Percentiles rank a stretch among this genome's conserved stretches.
Conservation (phyloP, 2,329 filamentous ascomycete species). For the Penicillium sp. region DNA sequence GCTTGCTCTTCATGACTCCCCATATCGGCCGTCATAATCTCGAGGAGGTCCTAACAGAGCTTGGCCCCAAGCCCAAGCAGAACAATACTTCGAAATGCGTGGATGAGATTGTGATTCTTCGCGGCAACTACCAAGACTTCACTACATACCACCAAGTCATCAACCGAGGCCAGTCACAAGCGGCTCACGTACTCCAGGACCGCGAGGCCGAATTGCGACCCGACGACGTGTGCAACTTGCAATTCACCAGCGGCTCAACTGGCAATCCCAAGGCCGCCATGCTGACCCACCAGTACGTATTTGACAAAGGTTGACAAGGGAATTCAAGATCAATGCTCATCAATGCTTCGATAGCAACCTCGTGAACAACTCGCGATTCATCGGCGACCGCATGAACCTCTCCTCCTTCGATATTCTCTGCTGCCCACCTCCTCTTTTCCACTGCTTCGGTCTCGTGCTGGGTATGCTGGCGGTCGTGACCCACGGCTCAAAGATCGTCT, state of each 20-base stretch:
- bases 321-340: constrained; percentile 5
- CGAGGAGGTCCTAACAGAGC: constrained; percentile 58
- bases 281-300: constrained; percentile 67
- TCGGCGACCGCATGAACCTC: constrained; percentile 74
- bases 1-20: constrained; percentile 72
- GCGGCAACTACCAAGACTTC: constrained; percentile 59
- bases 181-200: constrained; percentile 56
- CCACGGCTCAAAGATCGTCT: constrained; percentile 75
- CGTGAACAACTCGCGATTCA: constrained; percentile 69
- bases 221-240: constrained; percentile 72
- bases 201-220: constrained; percentile 61
- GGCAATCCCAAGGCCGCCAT: constrained; percentile 74
- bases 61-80: constrained; percentile 46
- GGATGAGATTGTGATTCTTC: constrained; percentile 63
- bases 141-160: constrained; percentile 64
- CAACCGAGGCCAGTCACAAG: constrained; percentile 54
- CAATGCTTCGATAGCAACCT: constrained; percentile 38
- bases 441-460: constrained; percentile 81
- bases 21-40: constrained; percentile 70
- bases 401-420: constrained; percentile 70
- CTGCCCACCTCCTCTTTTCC: constrained; percentile 82
- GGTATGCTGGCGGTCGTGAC: constrained; percentile 73
- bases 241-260: constrained; percentile 76
- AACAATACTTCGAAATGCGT: constrained; percentile 42
- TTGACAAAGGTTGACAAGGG: not conserved